phyloP scores from a whole-genome alignment of 352 stramenopile genomes.

The Phytophthora megakarya region DNA sequence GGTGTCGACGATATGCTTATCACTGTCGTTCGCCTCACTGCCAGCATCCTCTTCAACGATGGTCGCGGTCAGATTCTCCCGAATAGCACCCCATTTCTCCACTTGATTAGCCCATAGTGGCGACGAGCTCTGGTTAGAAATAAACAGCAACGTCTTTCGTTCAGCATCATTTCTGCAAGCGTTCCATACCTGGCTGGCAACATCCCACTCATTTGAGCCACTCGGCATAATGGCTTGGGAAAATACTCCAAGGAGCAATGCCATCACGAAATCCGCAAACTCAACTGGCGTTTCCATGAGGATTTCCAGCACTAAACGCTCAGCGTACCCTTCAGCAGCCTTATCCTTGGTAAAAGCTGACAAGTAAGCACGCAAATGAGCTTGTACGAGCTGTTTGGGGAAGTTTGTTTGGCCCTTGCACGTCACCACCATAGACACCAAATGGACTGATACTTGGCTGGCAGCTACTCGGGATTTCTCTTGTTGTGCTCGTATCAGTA shows the following conservation, averaged over 20 bases:
- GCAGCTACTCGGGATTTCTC: constrained; percentile 18
- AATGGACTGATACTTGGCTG: constrained; percentile 47
- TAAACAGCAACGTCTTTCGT: constrained; percentile 31
- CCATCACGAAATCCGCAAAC: constrained; percentile 54
- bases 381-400: constrained; percentile 67
- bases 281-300: constrained; percentile 58
- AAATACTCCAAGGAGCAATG: constrained; percentile 41
- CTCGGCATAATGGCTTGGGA: neutral
- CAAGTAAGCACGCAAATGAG: constrained; percentile 59
- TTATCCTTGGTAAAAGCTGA: constrained; percentile 14
- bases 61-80: constrained; percentile 21
- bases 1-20: neutral
- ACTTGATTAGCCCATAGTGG: constrained; percentile 29
- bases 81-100: constrained; percentile 25
- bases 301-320: constrained; percentile 56
- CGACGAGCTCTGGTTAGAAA: constrained; percentile 30
- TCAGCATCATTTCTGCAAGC: constrained; percentile 42
- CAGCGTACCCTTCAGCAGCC: neutral
- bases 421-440: constrained; percentile 73
- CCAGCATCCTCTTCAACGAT: neutral
- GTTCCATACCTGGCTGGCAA: constrained; percentile 42
- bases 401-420: constrained; percentile 58
- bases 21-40: neutral
- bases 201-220: constrained; percentile 8
- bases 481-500: constrained; percentile 31